Evolutionary conservation across 495 filamentous ascomycete species (phyloP).

Genomic region (Chaetomidium leptoderma): DNA sequence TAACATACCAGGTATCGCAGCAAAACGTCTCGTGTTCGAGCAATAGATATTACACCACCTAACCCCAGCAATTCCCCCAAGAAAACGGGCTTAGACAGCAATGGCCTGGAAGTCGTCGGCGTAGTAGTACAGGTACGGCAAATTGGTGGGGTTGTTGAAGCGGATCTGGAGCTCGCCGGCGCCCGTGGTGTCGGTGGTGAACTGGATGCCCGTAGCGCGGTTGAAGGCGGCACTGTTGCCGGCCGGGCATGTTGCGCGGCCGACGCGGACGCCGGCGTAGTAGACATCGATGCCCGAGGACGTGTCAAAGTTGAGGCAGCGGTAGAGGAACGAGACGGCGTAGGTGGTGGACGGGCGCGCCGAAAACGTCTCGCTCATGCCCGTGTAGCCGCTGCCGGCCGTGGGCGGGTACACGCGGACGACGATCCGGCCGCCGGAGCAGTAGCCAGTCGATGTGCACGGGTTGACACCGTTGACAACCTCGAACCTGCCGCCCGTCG

Average conservation of each 20-base stretch:
- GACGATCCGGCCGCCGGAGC: slow-evolving; percentile 19
- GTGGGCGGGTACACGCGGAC: slow-evolving; percentile 22
- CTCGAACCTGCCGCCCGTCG: slow-evolving; percentile 17
- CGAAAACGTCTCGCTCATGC: slow-evolving; percentile 15
- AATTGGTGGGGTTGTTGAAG: slow-evolving; percentile 11
- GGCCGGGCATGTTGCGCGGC: slow-evolving; percentile 1
- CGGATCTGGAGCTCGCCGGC: slow-evolving; percentile 20
- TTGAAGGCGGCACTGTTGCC: slow-evolving; percentile 10
- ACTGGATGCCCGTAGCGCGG: slow-evolving; percentile 14
- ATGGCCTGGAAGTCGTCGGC: slow-evolving; percentile 26
- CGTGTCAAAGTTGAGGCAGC: slow-evolving; percentile 27
- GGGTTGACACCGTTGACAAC: slow-evolving; percentile 22
- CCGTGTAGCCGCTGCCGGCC: not conserved
- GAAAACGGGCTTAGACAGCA: no score
- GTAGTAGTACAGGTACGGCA: slow-evolving; percentile 23
- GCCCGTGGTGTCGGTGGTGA: slow-evolving; percentile 20
- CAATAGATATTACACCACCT: no score
- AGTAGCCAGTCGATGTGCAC: slow-evolving; percentile 7
- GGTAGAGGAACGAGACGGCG: slow-evolving; percentile 16
- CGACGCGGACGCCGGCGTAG: slow-evolving; percentile 9
- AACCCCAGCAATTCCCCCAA: no score
- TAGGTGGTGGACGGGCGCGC: slow-evolving; percentile 22
- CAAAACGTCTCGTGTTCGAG: no score
- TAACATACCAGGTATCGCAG: no score
- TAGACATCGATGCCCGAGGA: slow-evolving; percentile 7